phyloP scores from a whole-genome alignment of 2,329 filamentous ascomycete species.

The Sarocladium oryzae region DNA sequence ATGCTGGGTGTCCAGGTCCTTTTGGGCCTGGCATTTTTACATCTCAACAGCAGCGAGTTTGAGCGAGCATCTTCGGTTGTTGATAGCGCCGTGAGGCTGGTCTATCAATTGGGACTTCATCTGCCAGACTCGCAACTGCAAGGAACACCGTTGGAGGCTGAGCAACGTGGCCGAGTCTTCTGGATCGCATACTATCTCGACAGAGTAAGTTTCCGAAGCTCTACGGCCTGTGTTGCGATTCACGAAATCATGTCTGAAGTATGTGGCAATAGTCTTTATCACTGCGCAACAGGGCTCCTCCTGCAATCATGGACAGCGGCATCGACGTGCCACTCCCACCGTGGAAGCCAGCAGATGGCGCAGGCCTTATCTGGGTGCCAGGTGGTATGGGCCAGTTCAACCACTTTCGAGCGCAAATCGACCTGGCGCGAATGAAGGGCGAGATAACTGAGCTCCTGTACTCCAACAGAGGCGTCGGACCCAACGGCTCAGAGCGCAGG shows the following conservation, averaged over 20 bases:
- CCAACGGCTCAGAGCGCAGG: slow-evolving; percentile 23
- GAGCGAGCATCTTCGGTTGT: slow-evolving; percentile 31
- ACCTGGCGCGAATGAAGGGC: slow-evolving; percentile 34
- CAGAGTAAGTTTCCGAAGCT: slow-evolving; percentile 24
- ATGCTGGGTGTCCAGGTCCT: slow-evolving; percentile 32
- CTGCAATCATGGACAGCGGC: slow-evolving; percentile 32
- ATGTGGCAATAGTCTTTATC: slow-evolving; percentile 13
- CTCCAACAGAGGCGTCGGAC: slow-evolving; percentile 21
- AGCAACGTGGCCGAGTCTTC: slow-evolving; percentile 31
- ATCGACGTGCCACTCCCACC: slow-evolving; percentile 33
- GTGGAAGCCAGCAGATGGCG: slow-evolving; percentile 21
- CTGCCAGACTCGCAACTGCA: slow-evolving; percentile 16
- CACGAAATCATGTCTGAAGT: background rate
- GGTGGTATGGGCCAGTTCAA: slow-evolving; percentile 29
- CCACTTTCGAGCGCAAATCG: slow-evolving; percentile 31
- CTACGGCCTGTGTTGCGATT: no score
- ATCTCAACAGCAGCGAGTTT: slow-evolving; percentile 29
- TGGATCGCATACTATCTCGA: slow-evolving; percentile 36
- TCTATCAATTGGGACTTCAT: slow-evolving; percentile 30
- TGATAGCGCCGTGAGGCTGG: slow-evolving; percentile 30
- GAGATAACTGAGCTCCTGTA: slow-evolving; percentile 34
- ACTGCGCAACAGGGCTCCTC: slow-evolving; percentile 29
- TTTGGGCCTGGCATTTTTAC: slow-evolving; percentile 30
- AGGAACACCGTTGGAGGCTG: slow-evolving; percentile 16
- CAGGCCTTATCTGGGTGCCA: slow-evolving; percentile 26